Base-by-base conservation (phyloP, 129 eudicot genomes). In the Sambucus nigra region DNA sequence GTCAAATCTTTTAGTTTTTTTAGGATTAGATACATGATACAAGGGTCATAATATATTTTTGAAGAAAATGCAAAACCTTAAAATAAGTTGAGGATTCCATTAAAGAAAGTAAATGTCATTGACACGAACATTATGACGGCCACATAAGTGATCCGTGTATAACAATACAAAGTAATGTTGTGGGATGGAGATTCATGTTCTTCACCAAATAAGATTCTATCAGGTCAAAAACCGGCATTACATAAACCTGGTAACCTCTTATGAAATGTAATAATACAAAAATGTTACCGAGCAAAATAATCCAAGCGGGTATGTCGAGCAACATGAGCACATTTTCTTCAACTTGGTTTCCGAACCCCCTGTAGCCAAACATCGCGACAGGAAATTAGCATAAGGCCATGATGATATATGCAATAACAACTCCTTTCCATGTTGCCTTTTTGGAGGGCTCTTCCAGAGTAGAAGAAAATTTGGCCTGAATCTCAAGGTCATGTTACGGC, bases 161-260 rank as follows among this genome's bases (percentile, higher is more conserved):
- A n/a, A n/a, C n/a, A n/a, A n/a, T n/a, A n/a, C n/a, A n/a, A n/a
- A n/a, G n/a, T n/a, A n/a, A n/a, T n/a, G n/a, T n/a, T n/a, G n/a
- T n/a, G n/a, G n/a, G n/a, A n/a, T n/a, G n/a, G n/a, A n/a, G n/a
- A n/a, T n/a, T n/a, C n/a, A n/a, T n/a, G n/a, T n/a, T n/a, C n/a
- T n/a, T n/a, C n/a, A n/a, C n/a, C n/a, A n/a, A n/a, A n/a, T n/a
- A n/a, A n/a, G n/a, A n/a, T n/a, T n/a, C n/a, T n/a, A n/a, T n/a
- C n/a, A n/a, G n/a, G n/a, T n/a, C n/a, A n/a, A n/a, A n/a, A n/a
- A n/a, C n/a, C n/a, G n/a, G n/a, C n/a, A n/a, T n/a, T n/a, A n/a
- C n/a, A n/a, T n/a, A n/a, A n/a, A 72, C 78, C 78, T 72, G 78
- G 48, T 73, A 73, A 47, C 79, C 63, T 23, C 79, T 73, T 48